Base-by-base conservation (phyloP, 2,329 filamentous ascomycete genomes). In the Fusarium coicis region DNA sequence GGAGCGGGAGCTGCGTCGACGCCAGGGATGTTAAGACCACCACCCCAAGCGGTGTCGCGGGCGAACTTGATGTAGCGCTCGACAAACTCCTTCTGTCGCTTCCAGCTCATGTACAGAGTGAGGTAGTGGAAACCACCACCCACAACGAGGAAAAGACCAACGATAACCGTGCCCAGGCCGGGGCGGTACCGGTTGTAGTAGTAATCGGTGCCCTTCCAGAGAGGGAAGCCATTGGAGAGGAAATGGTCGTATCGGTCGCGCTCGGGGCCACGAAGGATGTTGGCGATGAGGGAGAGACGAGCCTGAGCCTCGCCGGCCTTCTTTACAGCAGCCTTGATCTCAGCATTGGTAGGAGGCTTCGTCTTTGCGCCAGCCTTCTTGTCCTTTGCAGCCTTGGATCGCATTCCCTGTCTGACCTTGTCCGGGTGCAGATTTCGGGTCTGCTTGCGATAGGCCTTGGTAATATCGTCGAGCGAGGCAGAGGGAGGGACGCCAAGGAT, bases 191-290 rank as follows among this genome's bases (percentile, higher is more conserved):
- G 92, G 78, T 91, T 91, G 86, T 99, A 99, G 88, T 98, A 99
- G 88, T 99, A 99, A 71, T 96, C 96, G 49, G 96, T 98, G 66
- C 96, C 96, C 85, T 96, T 95, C 96, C 96, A 99, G 63, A 90
- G 90, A 37, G 96, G 96, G 85, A 99, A 99, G 70, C 96, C 96
- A 83, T 98, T 95, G 81, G 86, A 85, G 68, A 98, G 84, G 85
- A 98, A 99, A 83, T 98, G 93, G 81, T 99, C 96, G 83, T 99
- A 99, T 72, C 96, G 93, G 76, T 94, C 93, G 72, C 96, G 90
- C 61, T 89, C 89, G 7, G 93, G 86, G 3, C 96, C 94, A 76
- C 93, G 91, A 58, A 99, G 91, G 79, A 99, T 93, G 79, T 94
- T 93, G 76, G 92, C 91, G 60, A 98, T 93, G 78, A 97, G 89